phyloP scores from a whole-genome alignment of 1,139 yeast genomes.

The Pichia sp. region DNA sequence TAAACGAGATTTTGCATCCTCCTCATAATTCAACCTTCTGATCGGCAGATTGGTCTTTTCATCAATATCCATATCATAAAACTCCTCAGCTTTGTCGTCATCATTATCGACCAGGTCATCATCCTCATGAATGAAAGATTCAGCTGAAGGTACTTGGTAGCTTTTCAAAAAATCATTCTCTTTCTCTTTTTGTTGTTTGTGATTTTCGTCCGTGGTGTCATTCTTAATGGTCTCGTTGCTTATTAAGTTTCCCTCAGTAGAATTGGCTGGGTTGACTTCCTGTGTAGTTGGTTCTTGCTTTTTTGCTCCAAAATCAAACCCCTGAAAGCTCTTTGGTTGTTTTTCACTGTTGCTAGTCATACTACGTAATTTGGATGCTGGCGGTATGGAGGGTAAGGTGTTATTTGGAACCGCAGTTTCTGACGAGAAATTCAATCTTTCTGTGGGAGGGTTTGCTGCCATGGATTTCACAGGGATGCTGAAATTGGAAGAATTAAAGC shows the following conservation, averaged over 20 bases:
- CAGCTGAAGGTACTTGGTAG: slow-evolving; percentile 15
- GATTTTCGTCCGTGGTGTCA: neutral
- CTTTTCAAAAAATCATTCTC: slow-evolving; percentile 16
- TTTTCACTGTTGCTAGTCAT: too few relatives aligned
- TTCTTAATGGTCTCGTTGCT: too few relatives aligned
- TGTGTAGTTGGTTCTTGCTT: too few relatives aligned
- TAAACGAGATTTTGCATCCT: slow-evolving; percentile 16
- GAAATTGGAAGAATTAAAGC: neutral
- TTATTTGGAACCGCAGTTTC: neutral
- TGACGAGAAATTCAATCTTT: neutral
- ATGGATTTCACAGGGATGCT: neutral
- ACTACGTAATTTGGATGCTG: too few relatives aligned
- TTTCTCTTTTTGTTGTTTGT: slow-evolving; percentile 3
- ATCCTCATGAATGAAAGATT: slow-evolving; percentile 6
- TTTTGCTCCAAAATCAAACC: too few relatives aligned
- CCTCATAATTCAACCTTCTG: slow-evolving; percentile 35
- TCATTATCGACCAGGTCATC: neutral
- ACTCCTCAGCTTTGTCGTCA: slow-evolving; percentile 16
- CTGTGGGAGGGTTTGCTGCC: neutral
- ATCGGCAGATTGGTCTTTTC: slow-evolving; percentile 37
- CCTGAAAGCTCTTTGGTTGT: too few relatives aligned
- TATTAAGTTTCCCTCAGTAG: too few relatives aligned
- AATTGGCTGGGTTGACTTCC: too few relatives aligned
- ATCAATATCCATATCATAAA: slow-evolving; percentile 34
- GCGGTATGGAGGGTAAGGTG: neutral